Evolutionary conservation across 108 stramenopile species (phyloP), one percentile per base, ranked within the genome.

Genomic region (Aurantiochytrium sp.): DNA sequence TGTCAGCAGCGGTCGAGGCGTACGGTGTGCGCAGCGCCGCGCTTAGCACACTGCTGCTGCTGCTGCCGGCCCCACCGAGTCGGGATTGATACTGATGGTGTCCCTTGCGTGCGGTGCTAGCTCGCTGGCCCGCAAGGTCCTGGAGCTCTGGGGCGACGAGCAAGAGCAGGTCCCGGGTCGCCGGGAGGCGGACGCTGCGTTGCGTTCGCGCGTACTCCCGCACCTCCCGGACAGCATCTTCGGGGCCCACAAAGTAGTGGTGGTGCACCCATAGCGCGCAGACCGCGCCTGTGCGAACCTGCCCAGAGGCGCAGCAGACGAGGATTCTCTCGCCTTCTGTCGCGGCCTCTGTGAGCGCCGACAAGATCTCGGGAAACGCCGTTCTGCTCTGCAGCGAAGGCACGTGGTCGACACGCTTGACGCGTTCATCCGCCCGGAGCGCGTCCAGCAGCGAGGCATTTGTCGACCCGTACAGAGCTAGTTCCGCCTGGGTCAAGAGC

Each of bases 171-270:
- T 65, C 59, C 10, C 8, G 15, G 10, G 19, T 24, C 15, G 32
- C 59, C 8, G 59, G 59, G 19, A 65, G 59, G 10, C 59, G 59
- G 34, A 65, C 34, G 27, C 32, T 12, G 3, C 24, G 59, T 65
- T 34, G 39, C 1, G n/a, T 39, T 24, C 39, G 50, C 19, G 45
- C 45, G 24, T 12, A 81, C 73, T 41, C 42, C 19, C 73, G 42
- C 73, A 81, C 73, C 24, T 81, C 73, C 12, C 24, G 73, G 8
- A 81, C 73, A n/a, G 73, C 73, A 48, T 81, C 73, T 6, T 12
- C 32, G 27, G 32, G 42, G 17, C 42, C 45, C 6, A 81, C 19
- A 30, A 81, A 48, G 30, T 48, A 81, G 15, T 42, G 39, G 45
- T 81, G 45, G 30, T 81, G 73, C 45, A 81, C 42, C 73, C 73